Evolutionary conservation across 139 green algal genomes (phyloP), one percentile per base, ranked within the genome.

Genomic region (Chlorella vulgaris): DNA sequence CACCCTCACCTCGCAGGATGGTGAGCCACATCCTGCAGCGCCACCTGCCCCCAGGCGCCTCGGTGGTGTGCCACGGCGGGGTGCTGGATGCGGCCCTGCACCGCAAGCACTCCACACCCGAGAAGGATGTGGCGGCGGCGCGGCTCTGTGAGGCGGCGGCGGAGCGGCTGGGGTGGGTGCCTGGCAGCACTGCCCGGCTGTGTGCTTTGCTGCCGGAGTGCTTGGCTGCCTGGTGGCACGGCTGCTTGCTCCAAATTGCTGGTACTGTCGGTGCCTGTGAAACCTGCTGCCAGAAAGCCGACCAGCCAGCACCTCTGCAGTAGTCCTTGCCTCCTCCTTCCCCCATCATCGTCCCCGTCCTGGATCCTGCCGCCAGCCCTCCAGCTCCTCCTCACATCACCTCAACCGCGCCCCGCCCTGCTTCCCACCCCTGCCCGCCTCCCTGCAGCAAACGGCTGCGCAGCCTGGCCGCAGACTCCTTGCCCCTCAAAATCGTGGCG

Each of bases 361-460:
- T n/a, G n/a, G n/a, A n/a, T n/a, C n/a, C n/a, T n/a, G n/a, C n/a
- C n/a, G n/a, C n/a, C n/a, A n/a, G n/a, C n/a, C n/a, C n/a, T n/a
- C n/a, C n/a, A n/a, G n/a, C n/a, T n/a, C n/a, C n/a, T n/a, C n/a
- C n/a, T n/a, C n/a, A n/a, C n/a, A n/a, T n/a, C 7, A 2, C 62
- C 1, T 21, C 1, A 21, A 15, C 22, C 2, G 21, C 63, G 21
- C 26, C 19, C 31, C 31, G 8, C 29, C 43, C 70, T 50, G 13
- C 19, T 24, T 4, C 33, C 50, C 4, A 28, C n/a, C 43, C 0
- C 5, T 19, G 47, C 15, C 13, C 47, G 47, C 47, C 68, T 36
- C 7, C 7, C 22, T 28, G 71, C 51, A 78, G 73, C 53, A 95
- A 95, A 86, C 90, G 93, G 89, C 87, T 97, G 61, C 81, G 91